A percentile compares a stretch with the other conserved stretches of the same genome.
These are phyloP conservation scores for Aspergillus pseudoglaucus DNA, from an alignment of 2,329 filamentous ascomycete species.

Conservation along the genomic window DNA sequence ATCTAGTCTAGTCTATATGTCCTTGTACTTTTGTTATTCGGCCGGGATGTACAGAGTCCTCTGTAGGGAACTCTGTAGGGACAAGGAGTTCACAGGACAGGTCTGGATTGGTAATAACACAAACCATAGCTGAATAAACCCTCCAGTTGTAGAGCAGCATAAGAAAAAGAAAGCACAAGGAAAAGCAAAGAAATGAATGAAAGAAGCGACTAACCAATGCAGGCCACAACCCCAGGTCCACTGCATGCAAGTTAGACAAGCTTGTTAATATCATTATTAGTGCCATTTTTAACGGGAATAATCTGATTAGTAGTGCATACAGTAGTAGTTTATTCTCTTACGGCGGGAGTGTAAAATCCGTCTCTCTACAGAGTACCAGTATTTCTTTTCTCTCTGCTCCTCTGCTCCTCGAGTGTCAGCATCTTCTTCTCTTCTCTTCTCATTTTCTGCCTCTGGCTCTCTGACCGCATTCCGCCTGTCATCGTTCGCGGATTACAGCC, in stretches of 20 bases:
- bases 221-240: no score
- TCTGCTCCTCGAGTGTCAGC: neutral
- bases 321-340: slow-evolving; percentile 9
- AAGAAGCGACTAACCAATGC: neutral
- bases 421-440: slow-evolving; percentile 3
- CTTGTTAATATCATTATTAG: neutral
- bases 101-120: no score
- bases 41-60: no score
- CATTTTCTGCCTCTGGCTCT: slow-evolving; percentile 5
- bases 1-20: no score
- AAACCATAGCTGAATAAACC: no score
- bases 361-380: slow-evolving; percentile 3
- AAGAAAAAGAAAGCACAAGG: neutral
- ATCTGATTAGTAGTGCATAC: neutral
- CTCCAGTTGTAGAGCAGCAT: neutral
- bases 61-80: no score
- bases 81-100: no score
- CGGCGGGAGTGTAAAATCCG: slow-evolving; percentile 15
- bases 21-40: no score
- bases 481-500: neutral
- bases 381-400: slow-evolving; percentile 1
- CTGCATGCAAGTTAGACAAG: neutral
- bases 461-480: neutral
- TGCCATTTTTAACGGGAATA: neutral
- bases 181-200: neutral